Evolutionary conservation across 192 early-diverging fungal genomes (phyloP), one percentile per base, ranked within the genome.

Genomic region (Irineochytrium annulatum): DNA sequence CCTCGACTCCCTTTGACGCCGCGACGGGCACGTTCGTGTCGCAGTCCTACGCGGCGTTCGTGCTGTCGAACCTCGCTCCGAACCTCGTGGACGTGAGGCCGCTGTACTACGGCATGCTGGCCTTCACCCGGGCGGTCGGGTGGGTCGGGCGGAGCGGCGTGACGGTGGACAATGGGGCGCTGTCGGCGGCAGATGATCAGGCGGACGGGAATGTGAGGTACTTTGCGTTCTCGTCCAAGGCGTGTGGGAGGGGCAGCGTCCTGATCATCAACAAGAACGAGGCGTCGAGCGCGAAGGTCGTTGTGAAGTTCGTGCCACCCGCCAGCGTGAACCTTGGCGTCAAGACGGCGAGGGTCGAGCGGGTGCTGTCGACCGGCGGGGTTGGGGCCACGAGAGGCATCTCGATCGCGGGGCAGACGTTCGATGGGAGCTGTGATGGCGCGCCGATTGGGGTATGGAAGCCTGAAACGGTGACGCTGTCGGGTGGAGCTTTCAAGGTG

Each of bases 391-490:
- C 27, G 20, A 0, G 13, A n/a, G 48, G 48, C 0, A 51, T 51
- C 11, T 17, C 48, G 20, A 51, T 51, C 22, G 48, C 14, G 13
- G 48, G 48, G 8, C 48, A 51, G 20, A 51, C 48, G 48, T 51
- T 51, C 27, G 48, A 51, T 20, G 48, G 48, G 27, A 51, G 20
- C 20, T 24, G 8, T 13, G 48, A 51, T 20, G 48, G 48, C 19
- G 13, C 13, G 20, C 8, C 20, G 19, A 8, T 51, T 20, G 46
- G 46, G 6, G 5, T 26, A 20, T 49, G 27, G 8, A 13, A n/a
- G 6, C 19, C 20, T 22, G 11, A 6, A 49, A 49, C 11, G 5
- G 20, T 49, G 20, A n/a, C n/a, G n/a, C n/a, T n/a, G n/a, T n/a
- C n/a, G n/a, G n/a, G n/a, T n/a, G n/a, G n/a, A n/a, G n/a, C n/a